A percentile compares a stretch with the other conserved stretches of the same genome.
Evolutionary conservation across 805 yeast species (phyloP).

Genomic region (Suhomyces tanzawaensis): DNA sequence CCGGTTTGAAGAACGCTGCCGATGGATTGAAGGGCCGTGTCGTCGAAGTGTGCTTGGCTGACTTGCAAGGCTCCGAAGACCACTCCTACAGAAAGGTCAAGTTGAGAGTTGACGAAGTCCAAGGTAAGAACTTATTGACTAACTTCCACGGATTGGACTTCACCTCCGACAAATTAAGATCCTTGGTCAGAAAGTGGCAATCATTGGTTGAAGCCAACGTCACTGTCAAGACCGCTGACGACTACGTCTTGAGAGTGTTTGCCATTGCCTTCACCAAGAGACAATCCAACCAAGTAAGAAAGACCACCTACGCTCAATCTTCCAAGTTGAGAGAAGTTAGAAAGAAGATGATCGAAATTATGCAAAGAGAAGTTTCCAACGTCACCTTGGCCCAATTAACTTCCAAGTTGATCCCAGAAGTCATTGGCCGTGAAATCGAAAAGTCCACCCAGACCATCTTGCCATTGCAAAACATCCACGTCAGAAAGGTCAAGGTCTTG

Average conservation of each 20-base stretch:
- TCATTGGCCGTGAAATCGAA: constrained; percentile 97
- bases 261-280: constrained; percentile 99
- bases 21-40: constrained; percentile 98
- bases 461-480: constrained; percentile 98
- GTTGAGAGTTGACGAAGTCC: constrained; percentile 98
- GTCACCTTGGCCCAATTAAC: constrained; percentile 95
- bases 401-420: constrained; percentile 97
- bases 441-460: constrained; percentile 91
- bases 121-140: constrained; percentile 97
- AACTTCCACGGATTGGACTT: constrained; percentile 99
- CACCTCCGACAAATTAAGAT: constrained; percentile 96
- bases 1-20: constrained; percentile 97
- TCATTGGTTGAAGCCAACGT: constrained; percentile 96
- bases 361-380: constrained; percentile 94
- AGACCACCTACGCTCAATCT: constrained; percentile 96
- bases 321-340: constrained; percentile 97
- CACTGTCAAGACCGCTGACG: constrained; percentile 97
- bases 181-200: constrained; percentile 99
- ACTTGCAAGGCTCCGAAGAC: constrained; percentile 98
- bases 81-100: constrained; percentile 96
- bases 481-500: constrained; percentile 97
- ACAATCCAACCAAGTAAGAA: constrained; percentile 94
- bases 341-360: constrained; percentile 94
- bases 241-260: constrained; percentile 93
- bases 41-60: constrained; percentile 93